A percentile compares a stretch with the other conserved stretches of the same genome.
These are phyloP conservation scores for Elaeagnus macrophylla DNA, from an alignment of 306 rosid genomes.

Conservation along the genomic window DNA sequence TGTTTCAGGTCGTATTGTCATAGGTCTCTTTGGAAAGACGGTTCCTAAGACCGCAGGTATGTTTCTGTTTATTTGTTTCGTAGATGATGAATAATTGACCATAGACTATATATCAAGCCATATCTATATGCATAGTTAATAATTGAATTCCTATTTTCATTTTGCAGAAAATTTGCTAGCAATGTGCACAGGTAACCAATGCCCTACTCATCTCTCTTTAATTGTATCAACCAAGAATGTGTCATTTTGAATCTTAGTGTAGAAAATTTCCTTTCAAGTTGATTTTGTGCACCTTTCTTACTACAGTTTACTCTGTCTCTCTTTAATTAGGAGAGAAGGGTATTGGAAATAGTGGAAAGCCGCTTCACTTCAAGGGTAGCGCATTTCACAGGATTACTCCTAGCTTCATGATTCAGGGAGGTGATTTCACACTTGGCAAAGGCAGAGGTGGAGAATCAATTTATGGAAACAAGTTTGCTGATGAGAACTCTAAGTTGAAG, in stretches of 20 bases:
- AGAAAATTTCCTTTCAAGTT: background rate
- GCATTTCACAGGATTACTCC: constrained; percentile 89
- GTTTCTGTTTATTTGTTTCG: background rate
- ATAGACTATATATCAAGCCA: too few relatives aligned
- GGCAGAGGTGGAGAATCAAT: constrained; percentile 98
- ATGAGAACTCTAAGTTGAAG: constrained; percentile 89
- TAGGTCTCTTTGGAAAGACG: constrained; percentile 83
- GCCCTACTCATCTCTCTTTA: constrained; percentile 6
- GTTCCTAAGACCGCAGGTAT: constrained; percentile 96
- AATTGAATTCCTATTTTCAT: constrained; percentile 3
- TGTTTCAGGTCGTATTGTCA: constrained; percentile 76
- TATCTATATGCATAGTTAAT: background rate
- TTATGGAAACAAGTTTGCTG: constrained; percentile 86
- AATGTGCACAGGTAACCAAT: constrained; percentile 74
- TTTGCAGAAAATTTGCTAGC: constrained; percentile 92
- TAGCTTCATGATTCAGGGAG: constrained; percentile 98
- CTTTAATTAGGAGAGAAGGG: constrained; percentile 76
- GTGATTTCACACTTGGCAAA: constrained; percentile 89
- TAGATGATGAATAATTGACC: background rate
- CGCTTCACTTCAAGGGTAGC: constrained; percentile 87
- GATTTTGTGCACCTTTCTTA: background rate
- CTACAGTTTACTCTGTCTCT: background rate
- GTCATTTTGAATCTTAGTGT: background rate
- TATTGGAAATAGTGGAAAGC: constrained; percentile 68
- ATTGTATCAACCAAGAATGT: constrained; percentile 4